A percentile compares a stretch with the other conserved stretches of the same genome.
These are phyloP conservation scores for Suhomyces maxii DNA, from an alignment of 1,139 yeast species.

Conservation along the genomic window DNA sequence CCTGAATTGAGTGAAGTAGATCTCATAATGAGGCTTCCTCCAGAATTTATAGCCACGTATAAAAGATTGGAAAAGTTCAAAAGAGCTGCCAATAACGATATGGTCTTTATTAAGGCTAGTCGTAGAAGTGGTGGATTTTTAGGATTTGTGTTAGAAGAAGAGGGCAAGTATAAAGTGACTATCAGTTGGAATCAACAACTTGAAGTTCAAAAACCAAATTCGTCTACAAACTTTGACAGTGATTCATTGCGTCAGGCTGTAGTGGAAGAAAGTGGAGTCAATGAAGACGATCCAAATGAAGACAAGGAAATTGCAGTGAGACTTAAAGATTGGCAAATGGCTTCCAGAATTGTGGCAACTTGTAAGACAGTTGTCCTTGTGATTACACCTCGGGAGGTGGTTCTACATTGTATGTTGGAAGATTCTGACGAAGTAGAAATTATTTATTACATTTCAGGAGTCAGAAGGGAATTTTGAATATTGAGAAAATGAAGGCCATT, in stretches of 20 bases:
- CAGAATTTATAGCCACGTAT: conserved; percentile 47
- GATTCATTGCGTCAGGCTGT: conserved; percentile 23
- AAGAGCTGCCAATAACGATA: conserved; percentile 28
- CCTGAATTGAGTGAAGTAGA: conserved; percentile 52
- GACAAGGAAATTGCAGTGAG: conserved; percentile 44
- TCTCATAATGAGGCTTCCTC: conserved; percentile 51
- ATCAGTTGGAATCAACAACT: conserved; percentile 57
- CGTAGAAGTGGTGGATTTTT: conserved; percentile 38
- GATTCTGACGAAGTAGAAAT: conserved; percentile 58
- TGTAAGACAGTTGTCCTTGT: conserved; percentile 55
- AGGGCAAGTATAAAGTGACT: conserved; percentile 51
- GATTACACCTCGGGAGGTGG: conserved; percentile 51
- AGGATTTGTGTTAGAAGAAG: conserved; percentile 54
- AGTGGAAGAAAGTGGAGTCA: conserved; percentile 11
- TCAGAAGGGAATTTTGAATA: conserved; percentile 15
- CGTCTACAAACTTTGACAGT: conserved; percentile 18
- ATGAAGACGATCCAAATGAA: conserved; percentile 24
- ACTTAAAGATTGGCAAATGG: conserved; percentile 58
- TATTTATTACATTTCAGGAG: conserved; percentile 50
- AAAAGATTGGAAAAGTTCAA: conserved; percentile 59
- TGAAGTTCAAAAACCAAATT: conserved; percentile 34
- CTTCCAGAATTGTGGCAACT: conserved; percentile 52
- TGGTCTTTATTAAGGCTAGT: conserved; percentile 36
- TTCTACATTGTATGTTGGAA: conserved; percentile 57
- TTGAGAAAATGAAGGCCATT: too few species aligned